These are phyloP conservation scores for Seminavis robusta DNA, from an alignment of 108 stramenopile species.

Conservation along the genomic window DNA sequence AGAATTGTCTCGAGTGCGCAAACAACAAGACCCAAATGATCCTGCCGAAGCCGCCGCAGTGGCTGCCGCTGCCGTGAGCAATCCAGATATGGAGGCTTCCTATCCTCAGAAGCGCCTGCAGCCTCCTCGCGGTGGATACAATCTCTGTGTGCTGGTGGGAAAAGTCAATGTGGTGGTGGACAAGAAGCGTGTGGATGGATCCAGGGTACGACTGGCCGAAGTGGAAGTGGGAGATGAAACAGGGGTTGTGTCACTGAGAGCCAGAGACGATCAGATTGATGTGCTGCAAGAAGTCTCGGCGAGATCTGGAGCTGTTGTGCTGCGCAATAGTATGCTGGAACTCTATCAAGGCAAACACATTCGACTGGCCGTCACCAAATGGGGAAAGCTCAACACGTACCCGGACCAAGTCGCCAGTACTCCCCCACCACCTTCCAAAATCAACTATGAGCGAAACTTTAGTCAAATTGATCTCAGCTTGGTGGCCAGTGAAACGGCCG, in stretches of 20 bases:
- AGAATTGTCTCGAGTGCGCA: slow-evolving; percentile 43
- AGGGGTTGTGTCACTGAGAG: slow-evolving; percentile 72
- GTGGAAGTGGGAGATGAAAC: slow-evolving; percentile 81
- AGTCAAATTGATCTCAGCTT: slow-evolving; percentile 63
- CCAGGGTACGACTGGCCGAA: slow-evolving; percentile 77
- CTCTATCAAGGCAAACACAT: slow-evolving; percentile 74
- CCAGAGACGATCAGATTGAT: slow-evolving; percentile 82
- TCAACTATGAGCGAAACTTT: slow-evolving; percentile 68
- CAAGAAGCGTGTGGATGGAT: slow-evolving; percentile 74
- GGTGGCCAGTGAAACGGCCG: slow-evolving; percentile 56
- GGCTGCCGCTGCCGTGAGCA: slow-evolving; percentile 6
- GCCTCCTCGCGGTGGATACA: slow-evolving; percentile 77
- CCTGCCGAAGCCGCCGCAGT: slow-evolving; percentile 3
- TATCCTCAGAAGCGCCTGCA: slow-evolving; percentile 60
- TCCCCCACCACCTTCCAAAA: slow-evolving; percentile 62
- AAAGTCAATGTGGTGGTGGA: slow-evolving; percentile 78
- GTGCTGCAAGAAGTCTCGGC: slow-evolving; percentile 52
- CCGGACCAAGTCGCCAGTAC: slow-evolving; percentile 81
- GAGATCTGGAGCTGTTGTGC: slow-evolving; percentile 59
- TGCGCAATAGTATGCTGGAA: slow-evolving; percentile 80
- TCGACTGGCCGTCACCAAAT: slow-evolving; percentile 81
- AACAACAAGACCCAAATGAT: slow-evolving; percentile 11
- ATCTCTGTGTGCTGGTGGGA: slow-evolving; percentile 81
- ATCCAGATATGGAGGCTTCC: slow-evolving; percentile 7
- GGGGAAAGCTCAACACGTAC: slow-evolving; percentile 77